These are phyloP conservation scores for Nematodospora anomalae DNA, from an alignment of 1,139 yeast species.

Conservation along the genomic window DNA sequence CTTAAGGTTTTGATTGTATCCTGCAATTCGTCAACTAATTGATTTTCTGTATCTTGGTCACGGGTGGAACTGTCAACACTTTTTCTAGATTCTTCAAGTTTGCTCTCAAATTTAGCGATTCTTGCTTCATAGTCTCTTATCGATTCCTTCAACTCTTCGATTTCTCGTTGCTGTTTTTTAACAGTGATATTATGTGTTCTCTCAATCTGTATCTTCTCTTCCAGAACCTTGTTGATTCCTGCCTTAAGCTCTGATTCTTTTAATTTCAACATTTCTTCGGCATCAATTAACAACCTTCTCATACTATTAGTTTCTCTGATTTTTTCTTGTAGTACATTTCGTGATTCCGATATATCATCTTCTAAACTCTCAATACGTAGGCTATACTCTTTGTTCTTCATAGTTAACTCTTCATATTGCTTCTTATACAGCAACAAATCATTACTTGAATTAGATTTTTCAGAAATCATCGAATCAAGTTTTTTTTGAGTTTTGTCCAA, in stretches of 20 bases:
- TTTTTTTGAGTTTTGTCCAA: constrained; percentile 53
- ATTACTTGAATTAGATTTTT: constrained; percentile 50
- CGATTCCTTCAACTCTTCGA: constrained; percentile 43
- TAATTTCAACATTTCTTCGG: constrained; percentile 56
- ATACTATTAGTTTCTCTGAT: constrained; percentile 75
- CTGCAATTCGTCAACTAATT: constrained; percentile 13
- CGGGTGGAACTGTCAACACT: constrained; percentile 12
- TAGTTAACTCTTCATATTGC: constrained; percentile 74
- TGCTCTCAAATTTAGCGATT: constrained; percentile 40
- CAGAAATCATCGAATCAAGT: constrained; percentile 46
- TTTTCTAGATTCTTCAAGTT: constrained; percentile 13
- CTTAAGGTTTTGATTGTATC: constrained; percentile 49
- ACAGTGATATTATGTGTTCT: constrained; percentile 49
- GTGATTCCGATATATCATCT: constrained; percentile 76
- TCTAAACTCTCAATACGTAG: constrained; percentile 65
- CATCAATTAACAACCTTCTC: constrained; percentile 66
- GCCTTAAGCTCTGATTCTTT: constrained; percentile 36
- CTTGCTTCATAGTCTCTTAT: constrained; percentile 28
- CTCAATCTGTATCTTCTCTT: constrained; percentile 63
- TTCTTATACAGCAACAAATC: constrained; percentile 61
- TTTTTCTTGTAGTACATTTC: constrained; percentile 73
- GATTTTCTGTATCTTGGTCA: constrained; percentile 23
- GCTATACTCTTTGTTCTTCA: constrained; percentile 66
- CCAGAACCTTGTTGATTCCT: constrained; percentile 38
- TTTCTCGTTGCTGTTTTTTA: constrained; percentile 52